These are phyloP conservation scores for Ustilago esculenta DNA, from an alignment of 1,284 basidiomycete genomes.

Conservation along the genomic window DNA sequence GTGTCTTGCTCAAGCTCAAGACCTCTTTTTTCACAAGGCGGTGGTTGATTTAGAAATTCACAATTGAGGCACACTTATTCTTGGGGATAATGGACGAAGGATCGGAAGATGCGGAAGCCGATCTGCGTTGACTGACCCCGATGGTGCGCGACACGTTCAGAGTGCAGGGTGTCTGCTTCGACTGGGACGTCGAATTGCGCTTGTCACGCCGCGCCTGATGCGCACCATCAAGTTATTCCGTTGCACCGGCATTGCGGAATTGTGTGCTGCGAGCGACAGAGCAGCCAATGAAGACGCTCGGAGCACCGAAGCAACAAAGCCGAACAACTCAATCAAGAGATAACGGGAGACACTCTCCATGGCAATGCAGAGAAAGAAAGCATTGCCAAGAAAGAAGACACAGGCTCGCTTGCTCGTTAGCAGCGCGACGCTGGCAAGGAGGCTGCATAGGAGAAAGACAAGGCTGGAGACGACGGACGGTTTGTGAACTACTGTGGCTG, in stretches of 20 bases:
- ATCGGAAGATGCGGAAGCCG: no score
- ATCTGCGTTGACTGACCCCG: no score
- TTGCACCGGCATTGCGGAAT: background rate
- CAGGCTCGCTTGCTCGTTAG: constrained; percentile 2
- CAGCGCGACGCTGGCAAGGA: background rate
- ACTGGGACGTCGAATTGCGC: constrained; percentile 11
- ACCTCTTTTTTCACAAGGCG: no score
- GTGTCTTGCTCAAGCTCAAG: background rate
- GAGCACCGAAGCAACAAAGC: constrained; percentile 4
- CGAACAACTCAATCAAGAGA: background rate
- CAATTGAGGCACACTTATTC: no score
- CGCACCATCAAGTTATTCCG: no score
- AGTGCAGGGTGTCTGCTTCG: no score
- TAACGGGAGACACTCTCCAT: no score
- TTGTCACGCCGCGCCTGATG: constrained; percentile 2
- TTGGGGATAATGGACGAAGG: no score
- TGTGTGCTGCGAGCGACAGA: background rate
- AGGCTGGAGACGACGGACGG: no score
- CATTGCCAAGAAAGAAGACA: constrained; percentile 4
- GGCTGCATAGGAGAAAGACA: background rate
- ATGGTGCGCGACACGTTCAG: no score
- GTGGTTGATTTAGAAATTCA: no score
- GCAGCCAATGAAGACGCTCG: constrained; percentile 3
- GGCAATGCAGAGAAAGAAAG: background rate
- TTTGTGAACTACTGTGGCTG: no score